Percentiles rank a stretch among this genome's conserved stretches.
These are phyloP conservation scores for Leishmania arabica DNA, from an alignment of 208 protist genomes.

Conservation along the genomic window DNA sequence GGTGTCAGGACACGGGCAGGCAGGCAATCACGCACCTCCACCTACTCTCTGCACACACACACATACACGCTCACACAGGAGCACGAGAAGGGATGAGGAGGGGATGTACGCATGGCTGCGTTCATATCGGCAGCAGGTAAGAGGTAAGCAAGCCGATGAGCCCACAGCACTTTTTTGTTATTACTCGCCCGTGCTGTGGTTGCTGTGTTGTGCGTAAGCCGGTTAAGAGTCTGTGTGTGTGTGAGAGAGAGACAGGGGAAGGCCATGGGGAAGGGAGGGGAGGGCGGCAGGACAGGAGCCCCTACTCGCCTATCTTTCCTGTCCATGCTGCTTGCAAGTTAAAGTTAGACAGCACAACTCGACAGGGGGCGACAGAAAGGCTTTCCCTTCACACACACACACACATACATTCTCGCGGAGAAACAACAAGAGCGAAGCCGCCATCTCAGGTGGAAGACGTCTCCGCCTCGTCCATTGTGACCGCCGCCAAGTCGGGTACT, in stretches of 20 bases:
- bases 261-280: background rate
- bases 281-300: background rate
- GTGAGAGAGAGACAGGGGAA: background rate
- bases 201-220: background rate
- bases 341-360: background rate
- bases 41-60: background rate
- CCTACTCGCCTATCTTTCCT: background rate
- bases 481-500: slow-evolving; percentile 19
- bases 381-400: background rate
- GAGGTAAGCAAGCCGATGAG: background rate
- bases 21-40: background rate
- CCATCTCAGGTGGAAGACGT: background rate
- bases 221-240: background rate
- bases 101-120: background rate
- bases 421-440: background rate
- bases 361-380: background rate
- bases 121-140: background rate
- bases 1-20: background rate
- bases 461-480: background rate
- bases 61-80: background rate
- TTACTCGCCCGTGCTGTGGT: no score
- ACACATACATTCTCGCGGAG: background rate
- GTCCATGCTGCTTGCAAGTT: background rate
- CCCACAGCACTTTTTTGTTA: background rate
- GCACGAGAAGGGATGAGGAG: background rate